Percentiles rank a stretch among this genome's conserved stretches.
Evolutionary conservation across 176 grass and related monocot genomes (phyloP).

Genomic region (Areca catechu): DNA sequence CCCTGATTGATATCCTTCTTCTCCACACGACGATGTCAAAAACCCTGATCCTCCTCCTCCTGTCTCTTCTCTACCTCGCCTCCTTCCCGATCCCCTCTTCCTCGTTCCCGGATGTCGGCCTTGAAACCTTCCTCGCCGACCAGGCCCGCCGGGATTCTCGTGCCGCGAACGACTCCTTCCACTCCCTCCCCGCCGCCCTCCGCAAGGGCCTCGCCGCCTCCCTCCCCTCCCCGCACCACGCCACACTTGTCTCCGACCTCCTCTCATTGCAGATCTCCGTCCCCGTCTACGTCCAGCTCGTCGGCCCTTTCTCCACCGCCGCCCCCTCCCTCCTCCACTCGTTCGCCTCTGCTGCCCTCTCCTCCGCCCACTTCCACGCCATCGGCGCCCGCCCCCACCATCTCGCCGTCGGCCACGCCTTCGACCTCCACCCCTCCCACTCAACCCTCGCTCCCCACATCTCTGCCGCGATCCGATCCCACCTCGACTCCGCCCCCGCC

Average conservation of each 20-base stretch:
- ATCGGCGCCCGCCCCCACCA: constrained; percentile 29
- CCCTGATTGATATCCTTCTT: neutral
- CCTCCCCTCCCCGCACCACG: constrained; percentile 4
- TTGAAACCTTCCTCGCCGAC: constrained; percentile 48
- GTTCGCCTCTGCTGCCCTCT: constrained; percentile 27
- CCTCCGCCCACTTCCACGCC: constrained; percentile 48
- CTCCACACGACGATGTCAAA: constrained; percentile 24
- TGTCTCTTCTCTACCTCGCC: neutral
- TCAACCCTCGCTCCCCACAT: constrained; percentile 22
- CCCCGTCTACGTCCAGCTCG: constrained; percentile 49
- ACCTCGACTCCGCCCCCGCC: constrained; percentile 6
- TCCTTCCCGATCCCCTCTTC: constrained; percentile 3
- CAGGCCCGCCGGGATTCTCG: constrained; percentile 29
- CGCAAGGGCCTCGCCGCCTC: constrained; percentile 20
- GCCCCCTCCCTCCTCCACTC: constrained; percentile 26
- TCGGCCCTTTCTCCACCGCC: constrained; percentile 39
- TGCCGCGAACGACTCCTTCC: constrained; percentile 49
- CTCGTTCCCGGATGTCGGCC: constrained; percentile 20
- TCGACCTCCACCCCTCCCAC: constrained; percentile 29
- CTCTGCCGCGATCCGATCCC: constrained; percentile 7
- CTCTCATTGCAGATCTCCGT: constrained; percentile 41
- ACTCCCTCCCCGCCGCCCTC: constrained; percentile 26
- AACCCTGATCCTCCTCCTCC: constrained; percentile 12
- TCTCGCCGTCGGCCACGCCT: constrained; percentile 39
- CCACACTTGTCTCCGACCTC: constrained; percentile 24